Percentiles rank a stretch among this genome's conserved stretches.
phyloP scores from a whole-genome alignment of 768 basidiomycete genomes.

The Trametes coccinea region DNA sequence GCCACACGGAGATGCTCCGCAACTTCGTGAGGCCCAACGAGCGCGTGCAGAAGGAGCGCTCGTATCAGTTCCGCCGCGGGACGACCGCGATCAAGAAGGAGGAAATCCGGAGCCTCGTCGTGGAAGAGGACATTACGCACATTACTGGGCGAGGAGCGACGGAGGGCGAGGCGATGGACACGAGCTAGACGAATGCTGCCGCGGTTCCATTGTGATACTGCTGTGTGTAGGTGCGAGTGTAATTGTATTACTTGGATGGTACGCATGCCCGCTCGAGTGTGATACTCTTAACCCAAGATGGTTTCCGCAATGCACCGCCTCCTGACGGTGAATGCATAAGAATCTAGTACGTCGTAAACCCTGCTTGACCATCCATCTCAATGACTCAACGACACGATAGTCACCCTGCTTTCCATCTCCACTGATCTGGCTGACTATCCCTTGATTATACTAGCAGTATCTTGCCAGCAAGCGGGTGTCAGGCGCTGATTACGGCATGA shows the following conservation, averaged over 20 bases:
- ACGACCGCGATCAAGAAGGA: conserved; percentile 91
- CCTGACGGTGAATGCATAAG: too few relatives aligned
- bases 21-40: conserved; percentile 93
- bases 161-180: conserved; percentile 77
- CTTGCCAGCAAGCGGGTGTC: too few relatives aligned
- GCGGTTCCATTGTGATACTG: not conserved
- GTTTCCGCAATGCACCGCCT: not conserved
- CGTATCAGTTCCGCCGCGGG: conserved; percentile 71
- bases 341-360: too few relatives aligned
- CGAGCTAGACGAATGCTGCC: conserved; percentile 46
- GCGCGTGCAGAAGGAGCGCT: conserved; percentile 74
- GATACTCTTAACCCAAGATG: not conserved
- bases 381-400: too few relatives aligned
- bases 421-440: too few relatives aligned
- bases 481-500: too few relatives aligned
- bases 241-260: conserved; percentile 8
- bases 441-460: too few relatives aligned
- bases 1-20: conserved; percentile 87
- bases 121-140: conserved; percentile 59
- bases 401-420: too few relatives aligned
- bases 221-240: conserved; percentile 9
- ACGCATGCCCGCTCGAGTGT: not conserved
- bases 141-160: conserved; percentile 32
- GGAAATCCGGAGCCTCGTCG: conserved; percentile 67
- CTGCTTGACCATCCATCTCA: too few relatives aligned